Evolutionary conservation across 768 basidiomycete species (phyloP).

Genomic region (Naematelia encephala): DNA sequence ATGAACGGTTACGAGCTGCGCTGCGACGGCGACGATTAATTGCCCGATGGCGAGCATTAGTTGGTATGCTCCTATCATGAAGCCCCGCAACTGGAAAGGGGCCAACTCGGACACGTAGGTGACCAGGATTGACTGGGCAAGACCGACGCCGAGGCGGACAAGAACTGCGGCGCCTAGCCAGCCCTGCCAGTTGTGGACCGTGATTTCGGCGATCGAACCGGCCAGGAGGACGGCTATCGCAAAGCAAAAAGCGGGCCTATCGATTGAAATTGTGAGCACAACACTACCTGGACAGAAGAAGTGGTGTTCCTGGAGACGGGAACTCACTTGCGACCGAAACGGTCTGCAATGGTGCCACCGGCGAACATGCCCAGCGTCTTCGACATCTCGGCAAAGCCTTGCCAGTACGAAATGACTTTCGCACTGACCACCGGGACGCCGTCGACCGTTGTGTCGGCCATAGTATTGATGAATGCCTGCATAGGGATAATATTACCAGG

Average conservation of each 20-base stretch:
- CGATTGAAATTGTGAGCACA: neutral
- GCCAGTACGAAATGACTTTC: constrained; percentile 22
- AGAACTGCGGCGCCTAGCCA: constrained; percentile 23
- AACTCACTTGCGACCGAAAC: constrained; percentile 29
- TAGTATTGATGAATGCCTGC: constrained; percentile 14
- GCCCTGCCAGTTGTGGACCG: constrained; percentile 16
- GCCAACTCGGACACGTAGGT: constrained; percentile 26
- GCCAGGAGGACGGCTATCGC: constrained; percentile 19
- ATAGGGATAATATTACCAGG: constrained; percentile 28
- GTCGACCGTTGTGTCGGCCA: constrained; percentile 22
- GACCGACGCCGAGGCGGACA: constrained; percentile 21
- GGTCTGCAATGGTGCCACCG: constrained; percentile 17
- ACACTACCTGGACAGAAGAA: too few species aligned
- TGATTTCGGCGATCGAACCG: constrained; percentile 26
- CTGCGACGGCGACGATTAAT: constrained; percentile 18
- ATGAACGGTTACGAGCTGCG: constrained; percentile 9
- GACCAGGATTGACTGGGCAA: constrained; percentile 22
- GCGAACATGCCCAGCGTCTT: constrained; percentile 27
- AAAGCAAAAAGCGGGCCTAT: constrained; percentile 10
- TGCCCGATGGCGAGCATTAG: constrained; percentile 17
- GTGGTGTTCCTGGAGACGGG: neutral
- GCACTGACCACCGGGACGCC: constrained; percentile 22
- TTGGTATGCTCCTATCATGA: constrained; percentile 25
- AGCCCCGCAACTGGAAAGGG: constrained; percentile 29
- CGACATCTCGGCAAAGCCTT: constrained; percentile 27